Conservation (phyloP, 441 rosid genomes). For the Dalechampia spathulata region DNA sequence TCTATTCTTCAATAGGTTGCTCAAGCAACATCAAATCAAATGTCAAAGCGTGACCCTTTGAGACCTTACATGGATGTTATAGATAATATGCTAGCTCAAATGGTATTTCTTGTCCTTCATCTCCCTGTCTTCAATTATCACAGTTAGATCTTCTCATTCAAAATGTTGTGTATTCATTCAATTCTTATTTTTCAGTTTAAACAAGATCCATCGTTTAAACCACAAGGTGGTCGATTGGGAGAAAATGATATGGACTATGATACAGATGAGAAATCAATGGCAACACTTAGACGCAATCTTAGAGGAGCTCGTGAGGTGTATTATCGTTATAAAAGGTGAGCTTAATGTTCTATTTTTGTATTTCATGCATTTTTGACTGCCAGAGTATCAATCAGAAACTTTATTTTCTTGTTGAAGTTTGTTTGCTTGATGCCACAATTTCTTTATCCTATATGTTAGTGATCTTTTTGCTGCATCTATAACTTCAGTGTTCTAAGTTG, state of each 20-base stretch:
- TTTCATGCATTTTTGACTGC: constrained; percentile 3
- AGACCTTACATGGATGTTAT: constrained; percentile 97
- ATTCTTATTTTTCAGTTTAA: constrained; percentile 55
- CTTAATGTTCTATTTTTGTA: constrained; percentile 4
- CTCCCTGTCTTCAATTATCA: background rate
- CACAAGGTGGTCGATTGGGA: constrained; percentile 95
- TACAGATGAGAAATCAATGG: constrained; percentile 98
- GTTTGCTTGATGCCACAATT: background rate
- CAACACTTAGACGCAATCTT: constrained; percentile 91
- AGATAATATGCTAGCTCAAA: constrained; percentile 72
- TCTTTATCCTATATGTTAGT: background rate
- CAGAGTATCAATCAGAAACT: background rate
- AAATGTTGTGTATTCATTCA: constrained; percentile 11
- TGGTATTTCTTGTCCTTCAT: constrained; percentile 44
- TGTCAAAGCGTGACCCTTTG: constrained; percentile 98
- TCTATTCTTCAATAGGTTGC: constrained; percentile 59
- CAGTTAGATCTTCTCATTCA: constrained; percentile 7
- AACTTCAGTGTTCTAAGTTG: background rate
- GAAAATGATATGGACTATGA: constrained; percentile 99
- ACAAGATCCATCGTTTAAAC: constrained; percentile 88
- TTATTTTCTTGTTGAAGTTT: background rate
- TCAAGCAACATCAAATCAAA: constrained; percentile 97
- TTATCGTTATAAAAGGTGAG: constrained; percentile 88
- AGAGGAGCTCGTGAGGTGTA: constrained; percentile 87
- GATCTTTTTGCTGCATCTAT: background rate